These are phyloP conservation scores for Pseudogymnoascus sp. DNA, from an alignment of 2,329 filamentous ascomycete species.

Conservation along the genomic window DNA sequence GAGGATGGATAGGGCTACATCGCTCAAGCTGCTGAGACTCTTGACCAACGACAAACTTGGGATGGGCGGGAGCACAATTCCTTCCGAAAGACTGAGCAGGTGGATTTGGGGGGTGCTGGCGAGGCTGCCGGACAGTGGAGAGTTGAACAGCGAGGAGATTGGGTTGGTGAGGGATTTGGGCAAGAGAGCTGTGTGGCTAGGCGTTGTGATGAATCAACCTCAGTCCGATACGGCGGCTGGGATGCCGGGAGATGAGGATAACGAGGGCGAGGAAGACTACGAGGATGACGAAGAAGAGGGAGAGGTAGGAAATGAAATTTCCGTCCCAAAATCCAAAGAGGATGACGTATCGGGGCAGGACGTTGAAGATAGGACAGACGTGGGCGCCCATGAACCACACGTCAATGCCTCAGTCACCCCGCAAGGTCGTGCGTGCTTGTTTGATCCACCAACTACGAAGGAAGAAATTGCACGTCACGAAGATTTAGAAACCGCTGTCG, in stretches of 20 bases:
- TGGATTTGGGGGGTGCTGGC: conserved; percentile 86
- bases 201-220: conserved; percentile 28
- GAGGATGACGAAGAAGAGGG: conserved; percentile 10
- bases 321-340: conserved; percentile 13
- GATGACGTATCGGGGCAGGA: conserved; percentile 19
- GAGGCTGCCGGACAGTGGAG: conserved; percentile 64
- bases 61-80: conserved; percentile 44
- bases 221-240: conserved; percentile 30
- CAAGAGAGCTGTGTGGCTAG: conserved; percentile 59
- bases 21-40: conserved; percentile 57
- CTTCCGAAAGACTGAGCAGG: conserved; percentile 49
- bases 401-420: neutral
- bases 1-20: conserved; percentile 58
- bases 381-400: neutral
- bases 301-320: neutral
- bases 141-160: conserved; percentile 69
- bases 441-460: neutral
- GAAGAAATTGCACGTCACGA: neutral
- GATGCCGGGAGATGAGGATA: conserved; percentile 35
- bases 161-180: conserved; percentile 72
- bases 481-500: neutral
- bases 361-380: conserved; percentile 18
- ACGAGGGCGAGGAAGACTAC: conserved; percentile 21
- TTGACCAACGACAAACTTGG: conserved; percentile 30
- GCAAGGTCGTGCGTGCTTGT: neutral